These are phyloP conservation scores for Silene uniflora DNA, from an alignment of 148 eudicot genomes.

Conservation along the genomic window DNA sequence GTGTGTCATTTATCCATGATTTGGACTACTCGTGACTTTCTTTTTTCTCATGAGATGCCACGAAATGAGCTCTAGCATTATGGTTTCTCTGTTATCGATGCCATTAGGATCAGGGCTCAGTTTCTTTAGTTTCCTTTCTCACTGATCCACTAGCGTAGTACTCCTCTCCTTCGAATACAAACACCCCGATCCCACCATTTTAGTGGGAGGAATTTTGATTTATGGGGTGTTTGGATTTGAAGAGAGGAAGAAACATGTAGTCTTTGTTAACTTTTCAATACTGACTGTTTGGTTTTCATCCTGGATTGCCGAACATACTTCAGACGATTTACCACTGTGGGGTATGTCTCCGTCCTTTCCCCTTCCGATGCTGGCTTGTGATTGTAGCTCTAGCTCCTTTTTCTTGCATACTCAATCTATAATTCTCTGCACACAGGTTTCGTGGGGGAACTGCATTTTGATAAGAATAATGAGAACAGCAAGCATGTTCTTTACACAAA, in stretches of 20 bases:
- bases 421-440: slow-evolving; percentile 43
- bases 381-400: neutral
- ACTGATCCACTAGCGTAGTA: neutral
- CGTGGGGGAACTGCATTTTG: slow-evolving; percentile 73
- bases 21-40: no score
- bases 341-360: slow-evolving; percentile 40
- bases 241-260: neutral
- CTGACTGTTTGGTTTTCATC: slow-evolving; percentile 23
- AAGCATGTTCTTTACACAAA: slow-evolving; percentile 72
- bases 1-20: slow-evolving; percentile 35
- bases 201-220: no score
- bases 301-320: slow-evolving; percentile 27
- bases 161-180: no score
- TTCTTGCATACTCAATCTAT: neutral
- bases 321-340: slow-evolving; percentile 83
- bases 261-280: neutral
- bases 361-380: neutral
- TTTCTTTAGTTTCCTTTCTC: neutral
- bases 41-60: no score
- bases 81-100: neutral
- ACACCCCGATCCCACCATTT: no score
- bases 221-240: no score
- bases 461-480: slow-evolving; percentile 50
- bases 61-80: neutral
- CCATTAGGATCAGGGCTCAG: neutral